A percentile compares a stretch with the other conserved stretches of the same genome.
phyloP scores from a whole-genome alignment of 2,329 filamentous ascomycete genomes.

The Tolypocladium album region DNA sequence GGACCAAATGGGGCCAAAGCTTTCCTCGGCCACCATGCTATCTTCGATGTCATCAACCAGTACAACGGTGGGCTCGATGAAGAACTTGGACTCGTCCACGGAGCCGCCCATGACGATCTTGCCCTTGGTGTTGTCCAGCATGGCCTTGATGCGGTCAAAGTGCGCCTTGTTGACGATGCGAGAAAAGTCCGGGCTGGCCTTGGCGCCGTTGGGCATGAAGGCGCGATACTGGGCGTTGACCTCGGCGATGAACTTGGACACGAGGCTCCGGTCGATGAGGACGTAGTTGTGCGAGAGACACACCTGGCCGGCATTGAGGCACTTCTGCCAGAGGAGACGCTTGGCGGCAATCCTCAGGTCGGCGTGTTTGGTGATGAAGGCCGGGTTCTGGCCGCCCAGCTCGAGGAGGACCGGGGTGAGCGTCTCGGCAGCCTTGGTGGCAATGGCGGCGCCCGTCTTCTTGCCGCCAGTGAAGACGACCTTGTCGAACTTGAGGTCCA shows the following conservation, averaged over 20 bases:
- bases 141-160: constrained; percentile 75
- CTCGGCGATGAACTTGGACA: constrained; percentile 61
- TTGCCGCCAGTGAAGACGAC: constrained; percentile 89
- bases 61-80: constrained; percentile 91
- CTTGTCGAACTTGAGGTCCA: constrained; percentile 93
- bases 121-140: constrained; percentile 77
- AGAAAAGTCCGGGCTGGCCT: constrained; percentile 65
- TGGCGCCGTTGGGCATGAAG: constrained; percentile 77
- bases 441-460: constrained; percentile 73
- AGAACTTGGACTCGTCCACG: constrained; percentile 68
- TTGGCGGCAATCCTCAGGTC: constrained; percentile 72
- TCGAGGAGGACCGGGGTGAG: constrained; percentile 84
- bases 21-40: constrained; percentile 76
- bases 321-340: constrained; percentile 82
- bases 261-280: constrained; percentile 64
- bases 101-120: constrained; percentile 81
- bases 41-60: constrained; percentile 58
- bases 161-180: constrained; percentile 73
- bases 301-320: constrained; percentile 76
- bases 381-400: constrained; percentile 84
- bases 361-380: constrained; percentile 77
- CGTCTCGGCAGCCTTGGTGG: constrained; percentile 79
- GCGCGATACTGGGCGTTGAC: constrained; percentile 60
- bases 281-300: constrained; percentile 92
- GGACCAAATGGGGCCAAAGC: constrained; percentile 86